Percentiles rank a stretch among this genome's conserved stretches.
Conservation (phyloP, 2,329 filamentous ascomycete species). For the Graphiopsis chlorocephala region DNA sequence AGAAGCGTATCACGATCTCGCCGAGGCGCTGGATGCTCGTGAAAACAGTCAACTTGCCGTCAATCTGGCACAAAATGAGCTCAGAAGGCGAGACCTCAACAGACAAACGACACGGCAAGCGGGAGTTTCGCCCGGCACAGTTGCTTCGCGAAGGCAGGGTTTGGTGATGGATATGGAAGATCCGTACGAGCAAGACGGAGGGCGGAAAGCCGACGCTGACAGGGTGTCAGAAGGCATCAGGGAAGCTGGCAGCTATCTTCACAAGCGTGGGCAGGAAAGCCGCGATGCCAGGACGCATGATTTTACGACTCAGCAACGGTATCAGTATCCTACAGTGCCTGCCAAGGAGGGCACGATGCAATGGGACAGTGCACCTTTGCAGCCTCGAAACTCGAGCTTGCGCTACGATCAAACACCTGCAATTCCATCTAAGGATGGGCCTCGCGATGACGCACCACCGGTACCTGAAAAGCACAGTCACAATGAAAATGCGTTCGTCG, state of each 20-base stretch:
- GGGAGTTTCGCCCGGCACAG: constrained; percentile 50
- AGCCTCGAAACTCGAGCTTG: constrained; percentile 16
- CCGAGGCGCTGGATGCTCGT: constrained; percentile 57
- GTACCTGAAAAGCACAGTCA: constrained; percentile 8
- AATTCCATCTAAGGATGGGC: constrained; percentile 30
- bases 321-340: constrained; percentile 47
- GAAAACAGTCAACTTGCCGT: constrained; percentile 75
- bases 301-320: constrained; percentile 21
- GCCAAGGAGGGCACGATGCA: constrained; percentile 37
- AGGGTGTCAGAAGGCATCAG: constrained; percentile 24
- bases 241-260: constrained; percentile 26
- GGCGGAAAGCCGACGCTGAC: constrained; percentile 10
- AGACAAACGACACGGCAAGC: constrained; percentile 51
- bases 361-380: constrained; percentile 30
- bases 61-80: constrained; percentile 69
- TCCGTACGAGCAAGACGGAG: neutral
- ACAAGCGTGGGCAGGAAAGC: constrained; percentile 17
- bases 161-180: constrained; percentile 23
- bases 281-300: constrained; percentile 12
- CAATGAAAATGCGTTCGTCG: neutral
- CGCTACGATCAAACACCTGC: constrained; percentile 20
- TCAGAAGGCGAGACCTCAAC: constrained; percentile 63
- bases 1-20: constrained; percentile 12
- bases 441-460: neutral
- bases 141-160: constrained; percentile 29